Evolutionary conservation across 108 stramenopile species (phyloP), one percentile per base, ranked within the genome.

Genomic region (Pseudonitzschia delicatissima): DNA sequence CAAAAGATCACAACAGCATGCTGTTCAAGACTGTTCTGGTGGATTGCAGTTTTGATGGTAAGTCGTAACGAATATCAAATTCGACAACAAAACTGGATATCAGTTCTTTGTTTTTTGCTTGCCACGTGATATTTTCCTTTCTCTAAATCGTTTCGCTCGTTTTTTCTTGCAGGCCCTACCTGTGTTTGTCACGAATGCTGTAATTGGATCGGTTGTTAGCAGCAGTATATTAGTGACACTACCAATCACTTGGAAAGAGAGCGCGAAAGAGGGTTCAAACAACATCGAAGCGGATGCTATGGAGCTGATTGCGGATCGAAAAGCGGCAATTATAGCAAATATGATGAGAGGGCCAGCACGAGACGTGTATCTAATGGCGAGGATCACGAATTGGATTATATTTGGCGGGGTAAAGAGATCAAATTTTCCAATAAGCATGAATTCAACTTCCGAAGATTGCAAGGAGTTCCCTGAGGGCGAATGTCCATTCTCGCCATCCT

Each of bases 331-430:
- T 2, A 31, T 57, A 26, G 29, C 27, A 1, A 57, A 31, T 12
- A 25, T 62, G 12, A 48, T 76, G 12, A 49, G 48, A 21, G 50
- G 59, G 25, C 44, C 57, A 12, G 67, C 60, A 15, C 69, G 81
- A 28, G 84, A 85, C 47, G 49, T 79, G 2, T 74, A 85, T 44
- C 7, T 82, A 5, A 32, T 78, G 0, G 57, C 66, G 4, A 67
- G 84, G 36, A 47, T 71, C 18, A 58, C 76, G 21, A 62, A 50
- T 23, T 85, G 81, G 84, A 62, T 85, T 1, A 53, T 78, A 21
- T 78, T 85, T 45, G 84, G 52, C 12, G 84, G 52, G 12, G 39
- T 85, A 12, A 33, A 66, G 15, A 49, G 68, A 17, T 68, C 73
- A 15, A 57, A 77, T 45, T 45, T 47, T 2, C 62, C 69, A 47